Evolutionary conservation across 306 rosid species (phyloP).

Genomic region (Rosa persica): DNA sequence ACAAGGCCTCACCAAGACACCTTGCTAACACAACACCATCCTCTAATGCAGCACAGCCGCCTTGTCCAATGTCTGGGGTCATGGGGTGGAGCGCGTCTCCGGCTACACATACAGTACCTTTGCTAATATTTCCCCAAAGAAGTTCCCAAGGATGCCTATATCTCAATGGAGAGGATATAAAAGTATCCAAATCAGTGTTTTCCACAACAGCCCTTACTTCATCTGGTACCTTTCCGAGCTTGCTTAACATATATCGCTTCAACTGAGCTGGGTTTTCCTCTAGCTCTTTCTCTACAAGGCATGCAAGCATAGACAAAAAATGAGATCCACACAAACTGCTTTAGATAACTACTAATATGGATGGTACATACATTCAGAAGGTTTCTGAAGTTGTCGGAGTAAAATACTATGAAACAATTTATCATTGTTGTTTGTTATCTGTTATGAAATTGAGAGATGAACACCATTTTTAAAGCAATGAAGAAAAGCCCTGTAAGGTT

Average conservation of each 20-base stretch:
- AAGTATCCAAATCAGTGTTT: slow-evolving; percentile 34
- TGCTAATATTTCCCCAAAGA: slow-evolving; percentile 51
- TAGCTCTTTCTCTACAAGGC: slow-evolving; percentile 42
- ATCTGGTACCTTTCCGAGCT: slow-evolving; percentile 48
- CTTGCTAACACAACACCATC: slow-evolving; percentile 68
- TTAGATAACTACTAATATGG: background rate
- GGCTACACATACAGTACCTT: slow-evolving; percentile 63
- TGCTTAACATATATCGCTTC: slow-evolving; percentile 48
- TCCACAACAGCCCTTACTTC: slow-evolving; percentile 37
- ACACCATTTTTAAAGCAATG: background rate
- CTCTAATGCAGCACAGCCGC: slow-evolving; percentile 71
- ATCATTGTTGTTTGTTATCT: background rate
- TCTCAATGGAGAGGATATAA: slow-evolving; percentile 39
- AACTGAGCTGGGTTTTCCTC: slow-evolving; percentile 35
- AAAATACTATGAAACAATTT: background rate
- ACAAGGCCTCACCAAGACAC: slow-evolving; percentile 53
- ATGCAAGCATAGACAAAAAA: background rate
- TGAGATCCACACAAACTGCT: background rate
- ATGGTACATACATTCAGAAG: background rate
- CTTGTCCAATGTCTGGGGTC: slow-evolving; percentile 84
- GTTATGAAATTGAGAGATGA: background rate
- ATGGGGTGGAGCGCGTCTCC: slow-evolving; percentile 87
- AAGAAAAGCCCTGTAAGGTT: background rate
- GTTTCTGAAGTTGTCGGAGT: background rate
- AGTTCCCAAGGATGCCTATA: slow-evolving; percentile 71